A percentile compares a stretch with the other conserved stretches of the same genome.
Evolutionary conservation across 139 green algal genomes (phyloP).

Genomic region (Edaphochlamys debaryana): DNA sequence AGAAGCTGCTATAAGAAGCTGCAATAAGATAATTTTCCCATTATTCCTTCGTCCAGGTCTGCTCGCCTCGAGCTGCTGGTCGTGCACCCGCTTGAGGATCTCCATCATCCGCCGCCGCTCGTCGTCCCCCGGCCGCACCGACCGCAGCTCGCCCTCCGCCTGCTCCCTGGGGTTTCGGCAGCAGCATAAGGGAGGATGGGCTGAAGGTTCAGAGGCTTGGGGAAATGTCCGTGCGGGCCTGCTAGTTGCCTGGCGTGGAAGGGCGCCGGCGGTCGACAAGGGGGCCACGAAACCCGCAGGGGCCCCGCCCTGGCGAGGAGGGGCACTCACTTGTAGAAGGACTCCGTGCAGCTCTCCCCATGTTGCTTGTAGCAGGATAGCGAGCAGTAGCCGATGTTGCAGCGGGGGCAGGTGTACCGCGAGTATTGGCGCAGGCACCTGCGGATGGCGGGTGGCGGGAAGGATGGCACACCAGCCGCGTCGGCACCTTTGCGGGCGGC

Average conservation of each 20-base stretch:
- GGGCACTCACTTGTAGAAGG: slow-evolving; percentile 65
- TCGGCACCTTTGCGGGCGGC: neutral
- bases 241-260: no score
- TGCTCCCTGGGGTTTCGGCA: slow-evolving; percentile 70
- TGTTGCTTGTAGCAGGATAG: slow-evolving; percentile 82
- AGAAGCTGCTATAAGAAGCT: no score
- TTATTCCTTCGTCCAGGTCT: no score
- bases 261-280: no score
- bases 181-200: no score
- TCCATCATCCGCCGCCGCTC: slow-evolving; percentile 63
- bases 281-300: no score
- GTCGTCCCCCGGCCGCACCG: slow-evolving; percentile 43
- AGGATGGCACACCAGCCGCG: no score
- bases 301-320: no score
- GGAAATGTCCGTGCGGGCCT: no score
- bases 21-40: no score
- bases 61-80: slow-evolving; percentile 26
- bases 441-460: slow-evolving; percentile 13
- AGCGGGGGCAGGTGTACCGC: slow-evolving; percentile 83
- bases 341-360: slow-evolving; percentile 72
- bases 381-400: slow-evolving; percentile 82
- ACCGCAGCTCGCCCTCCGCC: slow-evolving; percentile 59
- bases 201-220: no score
- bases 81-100: slow-evolving; percentile 69
- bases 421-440: slow-evolving; percentile 71